Evolutionary conservation across 805 yeast species (phyloP).

Genomic region (Cyberlindnera nakhonratchasimensis): DNA sequence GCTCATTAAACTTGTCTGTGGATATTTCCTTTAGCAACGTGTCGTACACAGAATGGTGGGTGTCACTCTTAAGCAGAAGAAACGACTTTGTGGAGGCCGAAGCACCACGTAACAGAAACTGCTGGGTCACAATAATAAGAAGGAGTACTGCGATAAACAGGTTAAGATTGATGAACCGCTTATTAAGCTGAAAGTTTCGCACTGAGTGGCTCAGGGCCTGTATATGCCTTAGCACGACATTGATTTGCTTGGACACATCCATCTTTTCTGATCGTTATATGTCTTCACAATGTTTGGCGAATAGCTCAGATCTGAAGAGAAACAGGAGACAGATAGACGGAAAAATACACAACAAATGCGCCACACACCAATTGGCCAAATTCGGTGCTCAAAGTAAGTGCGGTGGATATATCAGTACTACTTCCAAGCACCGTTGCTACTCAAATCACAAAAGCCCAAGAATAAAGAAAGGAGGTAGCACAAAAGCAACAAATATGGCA

Average conservation of each 20-base stretch:
- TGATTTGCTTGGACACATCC: not conserved
- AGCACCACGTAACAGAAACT: conserved; percentile 4
- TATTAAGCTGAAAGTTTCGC: conserved; percentile 15
- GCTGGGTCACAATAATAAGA: conserved; percentile 15
- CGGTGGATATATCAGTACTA: too few species aligned
- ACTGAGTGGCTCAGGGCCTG: conserved; percentile 5
- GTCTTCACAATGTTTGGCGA: too few species aligned
- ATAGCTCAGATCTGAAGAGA: too few species aligned
- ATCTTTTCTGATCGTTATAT: too few species aligned
- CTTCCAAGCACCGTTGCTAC: too few species aligned
- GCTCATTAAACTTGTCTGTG: conserved; percentile 5
- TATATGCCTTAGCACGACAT: conserved; percentile 7
- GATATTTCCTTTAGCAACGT: conserved; percentile 3
- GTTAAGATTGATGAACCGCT: conserved; percentile 21
- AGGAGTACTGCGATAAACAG: conserved; percentile 17
- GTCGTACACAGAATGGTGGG: conserved; percentile 21
- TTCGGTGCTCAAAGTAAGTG: too few species aligned
- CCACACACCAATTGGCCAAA: too few species aligned
- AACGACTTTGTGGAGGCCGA: conserved; percentile 5
- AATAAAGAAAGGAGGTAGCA: too few species aligned
- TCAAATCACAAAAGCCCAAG: too few species aligned
- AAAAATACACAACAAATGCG: too few species aligned
- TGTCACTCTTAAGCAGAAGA: conserved; percentile 17
- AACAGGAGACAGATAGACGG: too few species aligned
- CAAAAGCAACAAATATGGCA: too few species aligned